phyloP scores from a whole-genome alignment of 192 early-diverging fungal genomes.

The Thamnidium elegans region DNA sequence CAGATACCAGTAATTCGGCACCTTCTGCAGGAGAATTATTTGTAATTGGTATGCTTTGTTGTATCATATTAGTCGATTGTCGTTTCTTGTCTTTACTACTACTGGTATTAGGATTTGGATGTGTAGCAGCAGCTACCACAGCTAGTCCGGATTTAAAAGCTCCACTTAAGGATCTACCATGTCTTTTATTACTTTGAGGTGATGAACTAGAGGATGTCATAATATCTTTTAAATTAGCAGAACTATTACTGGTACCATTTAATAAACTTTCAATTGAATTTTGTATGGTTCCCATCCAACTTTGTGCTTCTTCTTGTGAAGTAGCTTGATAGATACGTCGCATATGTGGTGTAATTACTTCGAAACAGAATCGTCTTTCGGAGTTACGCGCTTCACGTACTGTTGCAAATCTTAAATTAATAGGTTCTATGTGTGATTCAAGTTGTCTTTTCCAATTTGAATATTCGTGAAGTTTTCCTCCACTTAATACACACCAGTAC shows the following conservation, averaged over 20 bases:
- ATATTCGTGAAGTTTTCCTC: conserved; percentile 61
- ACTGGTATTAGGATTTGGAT: too few relatives aligned
- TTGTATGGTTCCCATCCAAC: conserved; percentile 65
- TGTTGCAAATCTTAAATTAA: conserved; percentile 64
- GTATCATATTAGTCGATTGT: background rate
- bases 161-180: conserved; percentile 15
- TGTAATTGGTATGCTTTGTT: background rate
- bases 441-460: conserved; percentile 64
- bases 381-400: conserved; percentile 63
- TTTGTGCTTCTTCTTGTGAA: conserved; percentile 58
- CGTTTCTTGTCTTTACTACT: background rate
- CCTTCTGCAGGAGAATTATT: conserved; percentile 10
- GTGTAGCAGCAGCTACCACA: background rate
- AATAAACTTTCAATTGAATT: conserved; percentile 69
- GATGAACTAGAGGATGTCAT: background rate
- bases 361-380: conserved; percentile 71
- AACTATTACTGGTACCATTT: conserved; percentile 39
- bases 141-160: conserved; percentile 3
- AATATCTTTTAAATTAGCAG: background rate
- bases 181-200: background rate
- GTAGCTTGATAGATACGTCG: conserved; percentile 70
- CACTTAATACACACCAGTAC: conserved; percentile 67
- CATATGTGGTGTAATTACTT: conserved; percentile 60
- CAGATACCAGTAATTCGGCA: conserved; percentile 6
- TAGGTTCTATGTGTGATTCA: conserved; percentile 56